Base-by-base conservation (phyloP, 768 basidiomycete genomes). In the Serendipita indica region DNA sequence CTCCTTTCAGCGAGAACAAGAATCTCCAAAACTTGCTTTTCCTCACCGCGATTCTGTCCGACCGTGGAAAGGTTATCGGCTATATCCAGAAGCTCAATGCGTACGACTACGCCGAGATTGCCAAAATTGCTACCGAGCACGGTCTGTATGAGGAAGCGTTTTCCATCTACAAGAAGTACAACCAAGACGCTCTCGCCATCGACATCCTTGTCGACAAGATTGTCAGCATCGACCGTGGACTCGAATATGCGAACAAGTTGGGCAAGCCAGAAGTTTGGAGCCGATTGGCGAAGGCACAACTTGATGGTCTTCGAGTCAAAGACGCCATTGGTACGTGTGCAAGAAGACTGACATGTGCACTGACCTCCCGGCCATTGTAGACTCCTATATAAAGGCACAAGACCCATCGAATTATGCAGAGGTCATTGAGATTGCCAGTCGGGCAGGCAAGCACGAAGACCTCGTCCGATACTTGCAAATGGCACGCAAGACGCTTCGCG, bases 161-260 rank as follows among this genome's bases (percentile, higher is more conserved):
- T 69, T 88, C 88, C 14, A 92, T 99, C 67, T 98, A 91, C 79
- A 91, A 89, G 78, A 99, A 99, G 74, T 84, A 97, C 69, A 85
- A 93, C 58, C 84, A 96, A 67, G 89, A 96, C 71, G 90, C 83
- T 1, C 82, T 89, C 72, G 96, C 96, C 13, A 97, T 98, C 73
- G 96, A 89, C 65, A 92, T 98, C 34, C 79, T 99, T 27, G 96
- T 99, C 39, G 96, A 99, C 69, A 94, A 98, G 68, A 89, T 99
- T 63, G 94, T 97, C 46, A 92, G 89, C 27, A 85, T 99, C 62
- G 96, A 99, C 67, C 90, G 96, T 67, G 96, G 92, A 59, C 76
- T 90, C 64, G 90, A 96, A 57, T 99, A 89, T 63, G 96, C 96
- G 60, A 87, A 80, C 75, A 98, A 96, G 76, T 86, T 97, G 71